Evolutionary conservation across 306 rosid species (phyloP).

Genomic region (Macrotyloma uniflorum): DNA sequence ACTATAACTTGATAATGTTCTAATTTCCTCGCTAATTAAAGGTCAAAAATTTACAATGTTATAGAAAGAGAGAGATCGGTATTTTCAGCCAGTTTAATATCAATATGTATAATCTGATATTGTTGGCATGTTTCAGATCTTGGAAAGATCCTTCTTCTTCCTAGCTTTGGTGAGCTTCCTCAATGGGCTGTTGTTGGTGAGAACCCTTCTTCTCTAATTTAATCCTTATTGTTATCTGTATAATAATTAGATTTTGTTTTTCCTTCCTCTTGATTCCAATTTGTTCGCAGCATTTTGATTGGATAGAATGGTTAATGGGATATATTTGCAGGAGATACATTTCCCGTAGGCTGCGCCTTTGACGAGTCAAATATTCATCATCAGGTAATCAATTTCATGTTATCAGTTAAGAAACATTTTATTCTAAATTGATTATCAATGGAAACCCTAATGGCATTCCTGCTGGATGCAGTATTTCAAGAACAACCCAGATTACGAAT

Average conservation of each 20-base stretch:
- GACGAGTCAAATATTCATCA: conserved; percentile 45
- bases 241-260: too few species aligned
- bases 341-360: conserved; percentile 52
- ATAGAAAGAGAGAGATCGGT: too few species aligned
- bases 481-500: conserved; percentile 43
- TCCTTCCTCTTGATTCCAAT: not conserved
- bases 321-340: conserved; percentile 50
- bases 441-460: not conserved
- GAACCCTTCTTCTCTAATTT: not conserved
- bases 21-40: too few species aligned
- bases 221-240: not conserved
- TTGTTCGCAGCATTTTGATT: not conserved
- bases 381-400: conserved; percentile 36
- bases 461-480: conserved; percentile 39
- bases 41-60: too few species aligned
- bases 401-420: not conserved
- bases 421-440: not conserved
- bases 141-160: conserved; percentile 52
- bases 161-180: conserved; percentile 51
- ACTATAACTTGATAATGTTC: too few species aligned
- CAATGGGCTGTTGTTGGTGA: conserved; percentile 63
- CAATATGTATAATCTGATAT: not conserved
- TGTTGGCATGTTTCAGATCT: conserved; percentile 43
- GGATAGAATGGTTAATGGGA: not conserved
- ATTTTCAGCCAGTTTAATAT: too few species aligned